A percentile compares a stretch with the other conserved stretches of the same genome.
Evolutionary conservation across 1,284 basidiomycete species (phyloP).

Genomic region (Caloboletus firmus): DNA sequence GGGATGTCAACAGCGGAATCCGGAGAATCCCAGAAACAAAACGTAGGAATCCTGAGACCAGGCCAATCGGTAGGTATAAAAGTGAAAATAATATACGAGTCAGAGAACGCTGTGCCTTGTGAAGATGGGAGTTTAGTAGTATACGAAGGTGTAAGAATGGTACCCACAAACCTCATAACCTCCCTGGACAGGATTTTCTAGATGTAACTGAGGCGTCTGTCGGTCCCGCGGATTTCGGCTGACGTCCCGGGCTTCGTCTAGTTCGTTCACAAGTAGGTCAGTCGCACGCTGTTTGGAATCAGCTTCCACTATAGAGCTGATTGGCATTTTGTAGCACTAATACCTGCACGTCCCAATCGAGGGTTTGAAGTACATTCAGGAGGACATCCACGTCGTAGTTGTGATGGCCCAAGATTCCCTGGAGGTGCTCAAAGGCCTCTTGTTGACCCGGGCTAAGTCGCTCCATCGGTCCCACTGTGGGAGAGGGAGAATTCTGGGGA

Average conservation of each 20-base stretch:
- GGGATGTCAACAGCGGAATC: conserved; percentile 48
- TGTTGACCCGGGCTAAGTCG: conserved; percentile 15
- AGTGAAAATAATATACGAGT: conserved; percentile 33
- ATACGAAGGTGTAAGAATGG: not conserved
- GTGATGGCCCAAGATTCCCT: conserved; percentile 21
- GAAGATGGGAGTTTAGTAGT: not conserved
- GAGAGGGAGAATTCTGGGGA: not conserved
- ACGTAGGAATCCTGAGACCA: conserved; percentile 51
- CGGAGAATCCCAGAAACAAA: conserved; percentile 55
- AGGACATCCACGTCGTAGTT: conserved; percentile 60
- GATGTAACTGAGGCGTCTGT: conserved; percentile 43
- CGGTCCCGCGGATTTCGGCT: conserved; percentile 10
- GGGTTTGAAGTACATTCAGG: conserved; percentile 55
- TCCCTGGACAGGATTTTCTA: conserved; percentile 54
- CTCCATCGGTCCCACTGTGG: conserved; percentile 15
- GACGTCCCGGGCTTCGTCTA: conserved; percentile 15
- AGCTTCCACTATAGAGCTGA: not conserved
- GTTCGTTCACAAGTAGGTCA: conserved; percentile 56
- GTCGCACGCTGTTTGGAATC: conserved; percentile 49
- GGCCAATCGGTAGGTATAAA: conserved; percentile 47
- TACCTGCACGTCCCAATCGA: conserved; percentile 71
- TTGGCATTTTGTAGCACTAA: conserved; percentile 4
- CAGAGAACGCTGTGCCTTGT: conserved; percentile 3
- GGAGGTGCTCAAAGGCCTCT: conserved; percentile 19
- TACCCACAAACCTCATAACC: conserved; percentile 15